Conservation (phyloP, 2,329 filamentous ascomycete species). For the Cytospora schulzeri region DNA sequence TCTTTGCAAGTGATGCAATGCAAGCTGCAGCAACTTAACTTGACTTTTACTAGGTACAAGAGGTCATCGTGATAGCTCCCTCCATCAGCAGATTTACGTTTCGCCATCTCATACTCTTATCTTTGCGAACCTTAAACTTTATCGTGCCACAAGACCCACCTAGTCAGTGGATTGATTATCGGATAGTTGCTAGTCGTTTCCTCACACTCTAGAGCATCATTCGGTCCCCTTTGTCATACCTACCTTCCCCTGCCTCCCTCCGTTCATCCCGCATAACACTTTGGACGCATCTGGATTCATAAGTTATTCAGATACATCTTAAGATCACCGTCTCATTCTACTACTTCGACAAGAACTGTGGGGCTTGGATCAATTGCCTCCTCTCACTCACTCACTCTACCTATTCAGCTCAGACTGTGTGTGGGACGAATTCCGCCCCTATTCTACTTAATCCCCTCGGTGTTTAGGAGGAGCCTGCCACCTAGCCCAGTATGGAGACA, state of each 20-base stretch:
- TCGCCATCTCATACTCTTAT: not conserved
- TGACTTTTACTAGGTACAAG: not conserved
- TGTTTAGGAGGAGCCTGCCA: not conserved
- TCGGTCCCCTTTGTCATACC: constrained; percentile 14
- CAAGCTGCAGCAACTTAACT: constrained; percentile 30
- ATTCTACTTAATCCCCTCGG: not conserved
- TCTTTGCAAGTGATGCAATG: constrained; percentile 30
- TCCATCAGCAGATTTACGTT: not conserved
- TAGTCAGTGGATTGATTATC: constrained; percentile 2
- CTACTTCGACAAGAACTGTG: not conserved
- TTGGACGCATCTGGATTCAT: not conserved
- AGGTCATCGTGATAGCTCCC: constrained; percentile 13
- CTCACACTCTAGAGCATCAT: not conserved
- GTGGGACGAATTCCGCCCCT: not conserved
- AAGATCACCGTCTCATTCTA: not conserved
- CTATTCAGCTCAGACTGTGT: not conserved
- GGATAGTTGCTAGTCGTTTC: constrained; percentile 3
- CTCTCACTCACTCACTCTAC: not conserved
- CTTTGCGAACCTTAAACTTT: not conserved
- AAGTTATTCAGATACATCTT: not conserved
- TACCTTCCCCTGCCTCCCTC: not conserved
- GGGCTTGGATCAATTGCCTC: not conserved
- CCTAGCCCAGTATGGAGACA: constrained; percentile 57
- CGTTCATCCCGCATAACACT: constrained; percentile 7
- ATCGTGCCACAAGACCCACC: not conserved